phyloP scores from a whole-genome alignment of 352 stramenopile species.

The Pythium coloratum region DNA sequence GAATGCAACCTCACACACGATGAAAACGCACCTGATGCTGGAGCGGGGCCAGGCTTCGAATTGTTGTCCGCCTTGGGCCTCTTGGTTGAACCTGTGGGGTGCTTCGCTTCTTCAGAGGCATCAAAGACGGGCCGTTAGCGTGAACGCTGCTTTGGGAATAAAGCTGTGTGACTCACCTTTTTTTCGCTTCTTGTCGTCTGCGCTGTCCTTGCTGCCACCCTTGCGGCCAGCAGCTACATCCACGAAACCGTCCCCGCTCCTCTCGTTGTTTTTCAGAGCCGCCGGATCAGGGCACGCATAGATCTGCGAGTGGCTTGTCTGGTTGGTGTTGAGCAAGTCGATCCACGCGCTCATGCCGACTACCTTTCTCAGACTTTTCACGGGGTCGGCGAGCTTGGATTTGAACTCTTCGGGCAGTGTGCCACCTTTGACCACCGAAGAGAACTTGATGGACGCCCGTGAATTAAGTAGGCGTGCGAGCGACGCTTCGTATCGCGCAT shows the following conservation, averaged over 20 bases:
- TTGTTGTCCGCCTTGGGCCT: no score
- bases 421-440: neutral
- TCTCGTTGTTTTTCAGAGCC: neutral
- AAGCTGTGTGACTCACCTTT: neutral
- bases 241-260: neutral
- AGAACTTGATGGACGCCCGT: neutral
- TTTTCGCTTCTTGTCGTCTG: neutral
- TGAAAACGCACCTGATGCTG: no score
- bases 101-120: no score
- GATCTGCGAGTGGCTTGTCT: neutral
- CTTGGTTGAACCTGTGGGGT: no score
- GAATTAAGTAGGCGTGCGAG: neutral
- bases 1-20: no score
- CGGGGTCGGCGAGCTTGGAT: neutral
- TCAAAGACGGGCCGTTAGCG: no score
- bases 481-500: neutral
- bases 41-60: no score
- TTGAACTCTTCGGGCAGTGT: neutral
- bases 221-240: neutral
- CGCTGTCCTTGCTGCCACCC: neutral
- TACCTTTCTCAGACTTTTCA: neutral
- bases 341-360: neutral
- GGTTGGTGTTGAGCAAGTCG: neutral
- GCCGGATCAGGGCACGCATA: neutral
- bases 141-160: neutral